A percentile compares a stretch with the other conserved stretches of the same genome.
phyloP scores from a whole-genome alignment of 23 red algal species.

The Pyropia yezoensis region DNA sequence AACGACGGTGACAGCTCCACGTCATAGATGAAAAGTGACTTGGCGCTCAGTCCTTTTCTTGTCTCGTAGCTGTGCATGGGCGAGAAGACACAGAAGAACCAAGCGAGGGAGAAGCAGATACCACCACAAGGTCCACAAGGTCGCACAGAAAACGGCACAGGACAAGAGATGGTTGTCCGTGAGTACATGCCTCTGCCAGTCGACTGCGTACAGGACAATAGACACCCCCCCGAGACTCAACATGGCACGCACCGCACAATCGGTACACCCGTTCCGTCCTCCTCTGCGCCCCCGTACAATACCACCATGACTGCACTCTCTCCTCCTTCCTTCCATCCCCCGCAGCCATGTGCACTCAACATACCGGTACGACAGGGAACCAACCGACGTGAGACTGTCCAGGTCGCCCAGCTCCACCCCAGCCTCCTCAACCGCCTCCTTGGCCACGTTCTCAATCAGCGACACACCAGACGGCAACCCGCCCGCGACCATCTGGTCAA shows the following conservation, averaged over 20 bases:
- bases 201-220: too few relatives aligned
- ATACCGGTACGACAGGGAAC: neutral
- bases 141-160: too few relatives aligned
- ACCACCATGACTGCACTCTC: neutral
- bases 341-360: neutral
- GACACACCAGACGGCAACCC: neutral
- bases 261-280: too few relatives aligned
- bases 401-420: neutral
- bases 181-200: too few relatives aligned
- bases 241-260: too few relatives aligned
- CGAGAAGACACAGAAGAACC: neutral
- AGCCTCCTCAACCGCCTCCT: conserved; percentile 14
- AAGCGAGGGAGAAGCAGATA: too few relatives aligned
- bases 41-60: conserved; percentile 10
- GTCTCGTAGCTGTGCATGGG: conserved; percentile 12
- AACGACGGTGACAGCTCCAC: conserved; percentile 4
- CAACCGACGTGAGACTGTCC: neutral
- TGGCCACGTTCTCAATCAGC: neutral
- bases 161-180: too few relatives aligned
- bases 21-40: conserved; percentile 7
- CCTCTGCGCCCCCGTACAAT: too few relatives aligned
- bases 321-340: neutral
- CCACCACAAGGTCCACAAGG: too few relatives aligned
- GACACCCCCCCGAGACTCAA: too few relatives aligned
- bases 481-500: conserved; percentile 18